Evolutionary conservation across 2,329 filamentous ascomycete genomes (phyloP), one percentile per base, ranked within the genome.

Genomic region (Alternaria infectoria): DNA sequence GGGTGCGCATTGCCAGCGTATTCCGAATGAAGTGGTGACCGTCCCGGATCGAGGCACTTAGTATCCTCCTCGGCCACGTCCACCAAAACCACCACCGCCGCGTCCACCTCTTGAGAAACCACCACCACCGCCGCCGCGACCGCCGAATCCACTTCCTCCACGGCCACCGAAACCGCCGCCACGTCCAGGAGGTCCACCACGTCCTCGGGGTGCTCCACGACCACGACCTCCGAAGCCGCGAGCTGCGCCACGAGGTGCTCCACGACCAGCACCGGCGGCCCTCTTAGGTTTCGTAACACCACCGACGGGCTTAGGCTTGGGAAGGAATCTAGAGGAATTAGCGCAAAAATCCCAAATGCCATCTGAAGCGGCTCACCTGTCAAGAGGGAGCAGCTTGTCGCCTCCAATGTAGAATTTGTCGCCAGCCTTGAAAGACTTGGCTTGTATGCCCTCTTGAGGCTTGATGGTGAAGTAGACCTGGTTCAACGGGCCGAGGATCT

Each of bases 381-480:
- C 96, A 74, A 98, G 85, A 47, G 96, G 95, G 66, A 99, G 86
- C 56, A 97, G 89, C 86, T 97, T 99, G 84, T 98, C 96, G 77
- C 90, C 88, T 74, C 91, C 92, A 78, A 98, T 97, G 86, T 90
- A 99, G 84, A 99, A 96, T 85, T 96, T 97, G 86, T 98, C 96
- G 79, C 96, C 96, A 67, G 90, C 84, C 86, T 97, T 97, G 90
- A 98, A 99, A 44, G 92, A 96, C 63, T 90, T 89, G 66, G 96
- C 93, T 82, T 97, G 92, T 81, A 99, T 98, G 74, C 96, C 96
- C 80, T 98, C 95, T 80, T 93, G 90, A 58, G 95, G 94, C 85
- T 98, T 98, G 82, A 99, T 91, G 76, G 95, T 98, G 87, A 99
- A 99, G 86, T 91, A 97, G 76, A 98, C 93, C 83, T 97, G 91